Percentiles rank a stretch among this genome's conserved stretches.
phyloP scores from a whole-genome alignment of 2,329 filamentous ascomycete genomes.

The Cladophialophora carrionii region DNA sequence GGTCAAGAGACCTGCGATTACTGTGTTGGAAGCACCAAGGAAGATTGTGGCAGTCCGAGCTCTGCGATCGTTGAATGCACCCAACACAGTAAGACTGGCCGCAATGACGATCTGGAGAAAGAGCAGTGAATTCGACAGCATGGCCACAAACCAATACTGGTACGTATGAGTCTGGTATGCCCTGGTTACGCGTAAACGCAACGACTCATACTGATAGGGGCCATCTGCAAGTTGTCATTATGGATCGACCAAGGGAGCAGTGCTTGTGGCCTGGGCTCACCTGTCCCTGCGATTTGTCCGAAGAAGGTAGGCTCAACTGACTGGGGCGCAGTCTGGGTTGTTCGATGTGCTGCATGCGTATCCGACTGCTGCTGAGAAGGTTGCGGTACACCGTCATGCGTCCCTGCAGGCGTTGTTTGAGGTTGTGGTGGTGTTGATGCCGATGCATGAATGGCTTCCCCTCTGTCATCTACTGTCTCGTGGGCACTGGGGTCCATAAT shows the following conservation, averaged over 20 bases:
- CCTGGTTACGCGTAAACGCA: conserved; percentile 19
- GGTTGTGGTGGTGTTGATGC: not conserved
- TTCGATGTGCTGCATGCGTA: not conserved
- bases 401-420: not conserved
- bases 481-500: not conserved
- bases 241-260: not conserved
- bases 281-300: conserved; percentile 9
- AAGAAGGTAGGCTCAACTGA: conserved; percentile 13
- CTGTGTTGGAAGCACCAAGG: conserved; percentile 29
- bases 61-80: conserved; percentile 21
- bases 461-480: conserved; percentile 12
- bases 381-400: not conserved
- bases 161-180: conserved; percentile 23
- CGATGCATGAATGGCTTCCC: conserved; percentile 1
- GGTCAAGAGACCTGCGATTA: conserved; percentile 27
- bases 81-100: conserved; percentile 24
- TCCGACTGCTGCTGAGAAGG: conserved; percentile 5
- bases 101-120: conserved; percentile 28
- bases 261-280: not conserved
- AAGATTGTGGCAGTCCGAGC: conserved; percentile 27
- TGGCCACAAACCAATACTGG: conserved; percentile 30
- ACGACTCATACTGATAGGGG: conserved; percentile 6
- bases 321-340: not conserved
- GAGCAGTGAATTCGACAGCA: conserved; percentile 22
- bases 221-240: conserved; percentile 19